Conservation (phyloP, 108 stramenopile species). For the Pseudonitzschia pungens region DNA sequence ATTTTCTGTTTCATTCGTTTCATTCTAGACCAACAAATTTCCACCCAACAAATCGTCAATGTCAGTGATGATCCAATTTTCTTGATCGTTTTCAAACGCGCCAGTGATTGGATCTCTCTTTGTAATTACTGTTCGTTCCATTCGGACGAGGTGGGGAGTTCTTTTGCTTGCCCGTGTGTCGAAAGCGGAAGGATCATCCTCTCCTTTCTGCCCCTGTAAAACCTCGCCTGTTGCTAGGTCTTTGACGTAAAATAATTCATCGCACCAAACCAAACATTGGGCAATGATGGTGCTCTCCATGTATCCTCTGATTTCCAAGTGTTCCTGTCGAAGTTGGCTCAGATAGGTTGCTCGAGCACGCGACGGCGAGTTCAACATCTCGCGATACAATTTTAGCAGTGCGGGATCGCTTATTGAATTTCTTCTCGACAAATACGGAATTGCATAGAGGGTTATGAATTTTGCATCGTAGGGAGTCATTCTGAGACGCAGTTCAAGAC, state of each 20-base stretch:
- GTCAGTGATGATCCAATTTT: slow-evolving; percentile 38
- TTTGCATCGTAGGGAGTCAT: slow-evolving; percentile 2
- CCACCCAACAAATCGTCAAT: slow-evolving; percentile 39
- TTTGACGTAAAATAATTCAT: slow-evolving; percentile 37
- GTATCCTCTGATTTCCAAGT: slow-evolving; percentile 16
- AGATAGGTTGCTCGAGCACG: slow-evolving; percentile 2
- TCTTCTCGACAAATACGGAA: slow-evolving; percentile 11
- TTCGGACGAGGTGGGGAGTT: slow-evolving; percentile 38
- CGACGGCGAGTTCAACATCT: slow-evolving; percentile 4
- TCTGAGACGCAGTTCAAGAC: slow-evolving; percentile 5
- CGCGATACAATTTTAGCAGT: not conserved
- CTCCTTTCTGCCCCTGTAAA: slow-evolving; percentile 24
- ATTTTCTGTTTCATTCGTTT: too few relatives aligned
- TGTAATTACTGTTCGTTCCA: slow-evolving; percentile 30
- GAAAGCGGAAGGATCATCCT: not conserved
- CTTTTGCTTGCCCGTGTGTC: not conserved
- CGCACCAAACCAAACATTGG: slow-evolving; percentile 39
- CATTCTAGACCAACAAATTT: slow-evolving; percentile 35
- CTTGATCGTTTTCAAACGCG: slow-evolving; percentile 20
- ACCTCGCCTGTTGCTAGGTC: slow-evolving; percentile 26
- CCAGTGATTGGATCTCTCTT: slow-evolving; percentile 11
- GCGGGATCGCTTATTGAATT: not conserved
- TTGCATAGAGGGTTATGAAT: slow-evolving; percentile 5
- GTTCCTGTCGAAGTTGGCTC: slow-evolving; percentile 14
- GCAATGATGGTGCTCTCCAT: slow-evolving; percentile 47